Conservation (phyloP, 2,329 filamentous ascomycete genomes). For the Cyphellophora europaea region DNA sequence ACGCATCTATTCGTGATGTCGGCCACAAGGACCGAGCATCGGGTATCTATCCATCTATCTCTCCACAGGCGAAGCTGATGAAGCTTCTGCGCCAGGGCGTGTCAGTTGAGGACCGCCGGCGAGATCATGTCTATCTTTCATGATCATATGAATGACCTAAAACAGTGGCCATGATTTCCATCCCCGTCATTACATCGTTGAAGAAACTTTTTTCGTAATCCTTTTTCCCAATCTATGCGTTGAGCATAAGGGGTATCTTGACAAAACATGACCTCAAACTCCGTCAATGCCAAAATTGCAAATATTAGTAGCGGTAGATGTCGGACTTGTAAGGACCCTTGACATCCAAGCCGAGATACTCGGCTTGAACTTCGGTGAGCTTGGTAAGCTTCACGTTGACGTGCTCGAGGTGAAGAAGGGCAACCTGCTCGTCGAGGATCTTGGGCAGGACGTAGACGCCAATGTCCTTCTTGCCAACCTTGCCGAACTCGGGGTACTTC, state of each 20-base stretch:
- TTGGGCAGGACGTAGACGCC: slow-evolving; percentile 97
- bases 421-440: slow-evolving; percentile 98
- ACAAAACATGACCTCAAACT: slow-evolving; percentile 3
- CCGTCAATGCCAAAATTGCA: slow-evolving; percentile 6
- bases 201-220: slow-evolving; percentile 5
- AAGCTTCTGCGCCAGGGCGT: slow-evolving; percentile 10
- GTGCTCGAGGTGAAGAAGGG: slow-evolving; percentile 83
- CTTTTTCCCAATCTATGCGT: slow-evolving; percentile 15
- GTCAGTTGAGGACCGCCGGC: slow-evolving; percentile 20
- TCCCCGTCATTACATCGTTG: neutral
- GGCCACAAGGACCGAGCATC: no score
- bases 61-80: slow-evolving; percentile 14
- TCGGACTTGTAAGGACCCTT: slow-evolving; percentile 96
- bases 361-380: slow-evolving; percentile 77
- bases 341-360: slow-evolving; percentile 79
- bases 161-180: neutral
- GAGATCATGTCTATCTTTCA: slow-evolving; percentile 3
- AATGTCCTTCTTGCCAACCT: slow-evolving; percentile 78
- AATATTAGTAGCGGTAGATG: slow-evolving; percentile 50
- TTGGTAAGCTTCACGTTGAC: slow-evolving; percentile 89
- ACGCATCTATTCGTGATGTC: no score
- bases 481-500: slow-evolving; percentile 95
- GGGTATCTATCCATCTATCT: no score
- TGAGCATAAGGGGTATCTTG: slow-evolving; percentile 16
- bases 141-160: slow-evolving; percentile 1